Evolutionary conservation across 176 grass and related monocot species (phyloP).

Genomic region (Oryza nivara): DNA sequence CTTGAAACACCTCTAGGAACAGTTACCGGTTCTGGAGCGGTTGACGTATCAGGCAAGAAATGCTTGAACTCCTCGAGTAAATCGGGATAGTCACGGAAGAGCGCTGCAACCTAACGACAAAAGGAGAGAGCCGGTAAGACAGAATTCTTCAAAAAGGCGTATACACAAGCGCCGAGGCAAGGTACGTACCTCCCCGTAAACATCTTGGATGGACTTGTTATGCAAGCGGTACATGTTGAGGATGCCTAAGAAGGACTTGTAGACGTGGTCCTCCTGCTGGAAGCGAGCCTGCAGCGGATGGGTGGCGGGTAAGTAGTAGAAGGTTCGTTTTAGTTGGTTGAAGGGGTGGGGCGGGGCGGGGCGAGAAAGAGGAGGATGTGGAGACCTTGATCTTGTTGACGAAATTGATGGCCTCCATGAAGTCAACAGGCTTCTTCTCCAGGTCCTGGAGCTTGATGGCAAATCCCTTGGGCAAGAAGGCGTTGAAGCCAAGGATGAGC

Average conservation of each 20-base stretch:
- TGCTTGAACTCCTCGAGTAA: conserved; percentile 75
- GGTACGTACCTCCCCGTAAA: conserved; percentile 58
- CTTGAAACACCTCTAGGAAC: conserved; percentile 38
- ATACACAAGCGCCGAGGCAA: background rate
- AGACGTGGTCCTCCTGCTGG: conserved; percentile 62
- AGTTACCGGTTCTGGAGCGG: conserved; percentile 23
- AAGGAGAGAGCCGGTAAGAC: background rate
- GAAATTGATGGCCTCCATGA: conserved; percentile 78
- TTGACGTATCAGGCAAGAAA: conserved; percentile 68
- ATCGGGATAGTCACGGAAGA: conserved; percentile 66
- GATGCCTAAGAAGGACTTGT: conserved; percentile 78
- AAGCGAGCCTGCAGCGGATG: conserved; percentile 55
- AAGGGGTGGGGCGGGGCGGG: no score
- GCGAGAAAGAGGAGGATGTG: no score
- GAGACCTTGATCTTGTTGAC: conserved; percentile 83
- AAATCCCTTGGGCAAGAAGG: conserved; percentile 80
- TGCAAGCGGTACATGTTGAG: conserved; percentile 79
- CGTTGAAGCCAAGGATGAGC: conserved; percentile 80
- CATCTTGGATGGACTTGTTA: conserved; percentile 68
- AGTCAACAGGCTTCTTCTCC: conserved; percentile 80
- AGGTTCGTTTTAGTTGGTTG: no score
- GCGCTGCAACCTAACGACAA: conserved; percentile 54
- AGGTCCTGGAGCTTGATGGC: conserved; percentile 69
- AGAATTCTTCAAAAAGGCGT: background rate
- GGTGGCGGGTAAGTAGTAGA: no score